Conservation (phyloP, 1,284 basidiomycete genomes). For the Leucoagaricus sp. region DNA sequence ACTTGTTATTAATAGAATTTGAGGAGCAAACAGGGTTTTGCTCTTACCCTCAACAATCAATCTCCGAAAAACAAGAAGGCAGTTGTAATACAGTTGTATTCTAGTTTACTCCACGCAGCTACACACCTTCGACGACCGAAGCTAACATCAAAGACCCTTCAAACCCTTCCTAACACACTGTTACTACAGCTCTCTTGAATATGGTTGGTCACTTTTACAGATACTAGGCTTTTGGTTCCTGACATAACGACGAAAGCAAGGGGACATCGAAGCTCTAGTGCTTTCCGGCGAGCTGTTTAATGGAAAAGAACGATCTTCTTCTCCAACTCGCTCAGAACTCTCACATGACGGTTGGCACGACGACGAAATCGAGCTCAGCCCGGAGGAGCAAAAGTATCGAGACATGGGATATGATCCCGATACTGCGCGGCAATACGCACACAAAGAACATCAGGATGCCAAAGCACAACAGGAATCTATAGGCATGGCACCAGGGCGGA, state of each 20-base stretch:
- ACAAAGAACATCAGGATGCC: conserved; percentile 26
- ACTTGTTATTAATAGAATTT: too few relatives aligned
- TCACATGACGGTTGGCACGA: conserved; percentile 51
- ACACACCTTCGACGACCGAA: not conserved
- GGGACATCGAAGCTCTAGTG: conserved; percentile 72
- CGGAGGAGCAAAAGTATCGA: conserved; percentile 30
- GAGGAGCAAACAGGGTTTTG: too few relatives aligned
- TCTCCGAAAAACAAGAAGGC: too few relatives aligned
- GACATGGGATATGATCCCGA: conserved; percentile 53
- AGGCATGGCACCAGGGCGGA: conserved; percentile 82
- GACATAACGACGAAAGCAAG: conserved; percentile 31
- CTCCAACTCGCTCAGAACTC: conserved; percentile 51
- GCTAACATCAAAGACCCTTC: not conserved
- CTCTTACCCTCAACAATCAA: too few relatives aligned
- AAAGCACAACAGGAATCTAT: conserved; percentile 48
- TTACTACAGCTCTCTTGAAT: too few relatives aligned
- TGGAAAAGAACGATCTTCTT: conserved; percentile 52
- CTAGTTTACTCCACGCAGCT: too few relatives aligned
- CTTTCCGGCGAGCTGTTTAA: conserved; percentile 79
- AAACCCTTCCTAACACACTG: not conserved
- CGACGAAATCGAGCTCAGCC: conserved; percentile 38
- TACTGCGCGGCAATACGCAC: conserved; percentile 32
- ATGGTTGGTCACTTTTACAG: conserved; percentile 13
- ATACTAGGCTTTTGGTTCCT: not conserved
- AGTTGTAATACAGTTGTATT: too few relatives aligned